A percentile compares a stretch with the other conserved stretches of the same genome.
These are phyloP conservation scores for Saccharum spontaneum DNA, from an alignment of 176 grass and related monocot genomes.

Conservation along the genomic window DNA sequence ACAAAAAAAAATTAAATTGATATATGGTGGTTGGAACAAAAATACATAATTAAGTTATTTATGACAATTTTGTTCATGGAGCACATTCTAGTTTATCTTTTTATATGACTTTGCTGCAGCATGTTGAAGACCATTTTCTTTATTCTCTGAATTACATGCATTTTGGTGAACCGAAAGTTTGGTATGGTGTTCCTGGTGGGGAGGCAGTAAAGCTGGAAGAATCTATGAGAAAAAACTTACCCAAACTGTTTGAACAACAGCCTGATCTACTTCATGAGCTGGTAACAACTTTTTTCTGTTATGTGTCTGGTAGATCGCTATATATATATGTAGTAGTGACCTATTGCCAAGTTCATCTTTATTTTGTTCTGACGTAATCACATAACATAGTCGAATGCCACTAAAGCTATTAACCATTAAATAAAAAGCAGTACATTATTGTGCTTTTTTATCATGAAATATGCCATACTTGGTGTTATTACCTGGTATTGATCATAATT, in stretches of 20 bases:
- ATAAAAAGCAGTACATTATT: background rate
- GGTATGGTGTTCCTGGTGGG: slow-evolving; percentile 83
- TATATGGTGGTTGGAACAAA: background rate
- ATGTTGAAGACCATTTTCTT: slow-evolving; percentile 98
- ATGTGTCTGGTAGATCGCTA: background rate
- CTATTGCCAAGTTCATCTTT: slow-evolving; percentile 1
- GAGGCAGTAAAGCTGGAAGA: slow-evolving; percentile 84
- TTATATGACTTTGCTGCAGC: slow-evolving; percentile 49
- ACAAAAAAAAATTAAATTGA: too few species aligned
- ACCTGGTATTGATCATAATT: slow-evolving; percentile 16
- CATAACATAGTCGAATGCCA: background rate
- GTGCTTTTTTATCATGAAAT: slow-evolving; percentile 8
- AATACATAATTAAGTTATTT: background rate
- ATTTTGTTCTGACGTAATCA: background rate
- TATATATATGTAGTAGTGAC: background rate
- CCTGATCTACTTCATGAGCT: slow-evolving; percentile 91
- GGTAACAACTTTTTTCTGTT: slow-evolving; percentile 47
- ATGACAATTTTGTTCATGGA: background rate
- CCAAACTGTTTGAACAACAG: slow-evolving; percentile 86
- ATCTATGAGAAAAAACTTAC: slow-evolving; percentile 86
- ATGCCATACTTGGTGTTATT: slow-evolving; percentile 10
- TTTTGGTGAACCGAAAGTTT: slow-evolving; percentile 95
- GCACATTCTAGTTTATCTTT: slow-evolving; percentile 15
- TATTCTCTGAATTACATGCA: slow-evolving; percentile 99
- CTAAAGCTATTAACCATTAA: background rate